These are phyloP conservation scores for Tetrahymena thermophila DNA, from an alignment of 73 alveolate genomes.

Conservation along the genomic window DNA sequence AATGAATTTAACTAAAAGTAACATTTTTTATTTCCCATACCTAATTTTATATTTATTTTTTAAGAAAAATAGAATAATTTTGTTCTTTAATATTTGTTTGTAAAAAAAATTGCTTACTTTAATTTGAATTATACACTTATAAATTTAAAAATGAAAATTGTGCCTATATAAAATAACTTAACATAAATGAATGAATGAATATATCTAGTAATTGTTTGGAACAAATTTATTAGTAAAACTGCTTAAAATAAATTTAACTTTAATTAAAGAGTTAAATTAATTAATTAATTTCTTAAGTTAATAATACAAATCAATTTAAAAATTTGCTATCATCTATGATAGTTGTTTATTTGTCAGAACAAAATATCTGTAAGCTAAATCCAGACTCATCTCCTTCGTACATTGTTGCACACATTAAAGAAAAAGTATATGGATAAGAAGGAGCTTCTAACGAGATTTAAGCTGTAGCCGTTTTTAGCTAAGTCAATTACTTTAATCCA, in stretches of 20 bases:
- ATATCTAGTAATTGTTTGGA: too few relatives aligned
- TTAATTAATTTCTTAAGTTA: background rate
- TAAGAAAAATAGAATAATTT: too few relatives aligned
- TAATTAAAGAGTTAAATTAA: background rate
- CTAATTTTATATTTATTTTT: too few relatives aligned
- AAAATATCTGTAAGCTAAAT: background rate
- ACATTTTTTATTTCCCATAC: too few relatives aligned
- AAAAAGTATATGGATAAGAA: slow-evolving; percentile 1
- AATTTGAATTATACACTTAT: too few relatives aligned
- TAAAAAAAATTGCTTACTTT: too few relatives aligned
- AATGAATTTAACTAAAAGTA: too few relatives aligned
- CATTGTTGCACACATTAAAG: slow-evolving; percentile 11
- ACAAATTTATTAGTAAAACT: too few relatives aligned
- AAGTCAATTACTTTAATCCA: background rate
- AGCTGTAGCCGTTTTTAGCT: background rate
- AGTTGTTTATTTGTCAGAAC: background rate
- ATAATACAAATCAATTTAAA: background rate
- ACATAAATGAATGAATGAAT: background rate
- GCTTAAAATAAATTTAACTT: background rate
- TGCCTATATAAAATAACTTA: too few relatives aligned
- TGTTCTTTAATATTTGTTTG: too few relatives aligned
- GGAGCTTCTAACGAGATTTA: background rate
- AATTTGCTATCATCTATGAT: background rate
- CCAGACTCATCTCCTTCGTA: slow-evolving; percentile 18
- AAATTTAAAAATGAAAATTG: too few relatives aligned